Conservation (phyloP, 129 eudicot species). For the Cynara cardunculus region DNA sequence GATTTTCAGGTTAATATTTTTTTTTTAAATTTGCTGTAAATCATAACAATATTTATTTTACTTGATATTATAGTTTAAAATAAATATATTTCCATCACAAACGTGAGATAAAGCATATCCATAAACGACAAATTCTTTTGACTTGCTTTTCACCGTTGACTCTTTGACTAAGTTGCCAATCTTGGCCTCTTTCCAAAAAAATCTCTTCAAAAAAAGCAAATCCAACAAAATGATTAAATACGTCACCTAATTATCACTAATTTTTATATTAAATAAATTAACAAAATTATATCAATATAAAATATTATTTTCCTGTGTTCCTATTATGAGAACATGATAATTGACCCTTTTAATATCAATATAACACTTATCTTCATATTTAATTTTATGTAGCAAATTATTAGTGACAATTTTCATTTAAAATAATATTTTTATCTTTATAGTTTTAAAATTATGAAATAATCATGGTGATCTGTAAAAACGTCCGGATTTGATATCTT, state of each 20-base stretch:
- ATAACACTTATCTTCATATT: not conserved
- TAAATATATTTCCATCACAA: not conserved
- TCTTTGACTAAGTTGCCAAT: slow-evolving; percentile 8
- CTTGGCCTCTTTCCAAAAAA: not conserved
- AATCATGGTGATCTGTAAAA: too few species aligned
- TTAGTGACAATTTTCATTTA: not conserved
- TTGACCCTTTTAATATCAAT: not conserved
- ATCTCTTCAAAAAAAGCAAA: not conserved
- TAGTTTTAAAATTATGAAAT: too few species aligned
- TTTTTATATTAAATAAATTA: too few species aligned
- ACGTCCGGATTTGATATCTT: too few species aligned
- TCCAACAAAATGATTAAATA: not conserved
- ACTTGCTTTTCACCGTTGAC: slow-evolving; percentile 11
- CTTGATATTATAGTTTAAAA: not conserved
- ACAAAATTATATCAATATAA: not conserved
- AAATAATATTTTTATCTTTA: not conserved
- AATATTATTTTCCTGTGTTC: not conserved
- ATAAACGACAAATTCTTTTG: slow-evolving; percentile 7
- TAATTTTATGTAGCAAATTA: not conserved
- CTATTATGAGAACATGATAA: not conserved
- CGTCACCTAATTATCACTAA: not conserved
- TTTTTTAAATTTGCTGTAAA: too few species aligned
- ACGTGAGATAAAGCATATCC: not conserved
- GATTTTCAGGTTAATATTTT: too few species aligned
- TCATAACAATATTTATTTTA: too few species aligned